A percentile compares a stretch with the other conserved stretches of the same genome.
These are phyloP conservation scores for Yamadazyma sp. DNA, from an alignment of 805 yeast genomes.

Conservation along the genomic window DNA sequence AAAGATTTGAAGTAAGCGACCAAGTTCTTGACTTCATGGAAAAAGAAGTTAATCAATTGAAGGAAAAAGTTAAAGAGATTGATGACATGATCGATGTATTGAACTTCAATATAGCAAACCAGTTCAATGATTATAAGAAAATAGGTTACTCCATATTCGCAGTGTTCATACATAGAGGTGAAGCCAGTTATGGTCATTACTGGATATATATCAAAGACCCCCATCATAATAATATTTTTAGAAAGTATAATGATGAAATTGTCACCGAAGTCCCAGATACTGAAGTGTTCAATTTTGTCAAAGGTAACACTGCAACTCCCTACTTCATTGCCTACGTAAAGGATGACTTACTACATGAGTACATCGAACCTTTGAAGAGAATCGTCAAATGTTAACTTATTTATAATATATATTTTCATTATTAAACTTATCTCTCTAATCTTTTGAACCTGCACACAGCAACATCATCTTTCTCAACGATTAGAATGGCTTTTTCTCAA, in stretches of 20 bases:
- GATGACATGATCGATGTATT: slow-evolving; percentile 43
- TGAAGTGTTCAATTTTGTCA: slow-evolving; percentile 65
- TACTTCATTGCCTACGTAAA: slow-evolving; percentile 84
- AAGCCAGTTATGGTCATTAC: slow-evolving; percentile 94
- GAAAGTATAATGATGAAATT: slow-evolving; percentile 93
- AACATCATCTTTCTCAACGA: not conserved
- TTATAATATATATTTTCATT: not conserved
- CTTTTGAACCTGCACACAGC: not conserved
- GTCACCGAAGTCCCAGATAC: slow-evolving; percentile 72
- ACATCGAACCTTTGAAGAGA: slow-evolving; percentile 66
- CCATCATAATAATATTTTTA: slow-evolving; percentile 56
- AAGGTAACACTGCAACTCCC: slow-evolving; percentile 86
- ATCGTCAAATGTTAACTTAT: slow-evolving; percentile 11
- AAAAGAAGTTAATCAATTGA: slow-evolving; percentile 44
- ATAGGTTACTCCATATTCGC: slow-evolving; percentile 86
- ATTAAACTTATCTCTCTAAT: not conserved
- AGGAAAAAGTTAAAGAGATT: slow-evolving; percentile 41
- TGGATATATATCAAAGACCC: slow-evolving; percentile 92
- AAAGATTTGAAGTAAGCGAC: slow-evolving; percentile 33
- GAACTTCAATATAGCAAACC: slow-evolving; percentile 49
- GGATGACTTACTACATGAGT: slow-evolving; percentile 50
- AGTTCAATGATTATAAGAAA: slow-evolving; percentile 57
- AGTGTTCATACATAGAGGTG: slow-evolving; percentile 91
- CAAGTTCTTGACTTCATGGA: slow-evolving; percentile 49
- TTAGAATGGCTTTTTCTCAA: not conserved